Conservation (phyloP, 768 basidiomycete genomes). For the Serendipita indica region DNA sequence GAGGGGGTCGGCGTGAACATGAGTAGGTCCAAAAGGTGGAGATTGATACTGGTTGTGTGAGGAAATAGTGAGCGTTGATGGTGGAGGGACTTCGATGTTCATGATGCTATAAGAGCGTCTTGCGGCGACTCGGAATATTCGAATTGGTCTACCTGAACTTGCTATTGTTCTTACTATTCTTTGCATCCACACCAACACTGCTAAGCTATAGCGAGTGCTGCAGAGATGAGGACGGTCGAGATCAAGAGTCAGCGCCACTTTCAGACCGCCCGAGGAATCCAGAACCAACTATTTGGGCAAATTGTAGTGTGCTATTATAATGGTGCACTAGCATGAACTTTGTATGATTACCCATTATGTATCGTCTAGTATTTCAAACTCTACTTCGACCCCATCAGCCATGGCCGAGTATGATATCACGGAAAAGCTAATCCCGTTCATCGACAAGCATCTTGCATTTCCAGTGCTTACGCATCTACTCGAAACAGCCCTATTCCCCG, state of each 20-base stretch:
- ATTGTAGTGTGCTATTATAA: no score
- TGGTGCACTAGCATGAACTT: no score
- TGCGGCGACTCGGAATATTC: neutral
- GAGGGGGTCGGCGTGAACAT: slow-evolving; percentile 52
- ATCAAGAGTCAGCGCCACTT: no score
- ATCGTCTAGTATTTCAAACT: no score
- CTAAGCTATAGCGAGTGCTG: no score
- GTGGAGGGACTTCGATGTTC: neutral
- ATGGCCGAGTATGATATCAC: slow-evolving; percentile 84
- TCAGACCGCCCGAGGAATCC: no score
- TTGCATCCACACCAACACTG: no score
- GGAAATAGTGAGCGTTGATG: slow-evolving; percentile 31
- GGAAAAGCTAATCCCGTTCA: slow-evolving; percentile 74
- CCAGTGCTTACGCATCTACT: slow-evolving; percentile 82
- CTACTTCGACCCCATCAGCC: neutral
- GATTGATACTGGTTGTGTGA: slow-evolving; percentile 66
- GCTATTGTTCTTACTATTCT: no score
- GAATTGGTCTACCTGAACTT: neutral
- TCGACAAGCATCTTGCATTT: slow-evolving; percentile 90
- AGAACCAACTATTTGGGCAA: no score
- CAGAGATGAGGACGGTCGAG: no score
- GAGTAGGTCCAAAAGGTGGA: slow-evolving; percentile 43
- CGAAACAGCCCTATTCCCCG: slow-evolving; percentile 58
- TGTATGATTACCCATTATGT: no score
- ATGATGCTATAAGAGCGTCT: neutral